phyloP scores from a whole-genome alignment of 805 yeast genomes.

The Tetrapisispora phaffii region DNA sequence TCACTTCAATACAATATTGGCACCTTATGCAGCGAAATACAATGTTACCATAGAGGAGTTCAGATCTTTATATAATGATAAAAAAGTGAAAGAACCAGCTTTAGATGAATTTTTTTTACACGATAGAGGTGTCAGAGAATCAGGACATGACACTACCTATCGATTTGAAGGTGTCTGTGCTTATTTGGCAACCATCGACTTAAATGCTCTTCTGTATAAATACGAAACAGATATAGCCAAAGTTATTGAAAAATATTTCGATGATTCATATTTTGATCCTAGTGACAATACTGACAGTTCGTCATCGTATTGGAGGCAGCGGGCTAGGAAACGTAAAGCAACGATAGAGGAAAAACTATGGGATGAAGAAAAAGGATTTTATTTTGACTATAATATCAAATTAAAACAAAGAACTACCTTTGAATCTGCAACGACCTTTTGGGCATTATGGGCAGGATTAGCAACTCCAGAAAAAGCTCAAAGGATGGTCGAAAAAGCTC shows the following conservation, averaged over 20 bases:
- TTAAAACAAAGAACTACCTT: constrained; percentile 46
- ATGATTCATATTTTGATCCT: constrained; percentile 36
- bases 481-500: constrained; percentile 43
- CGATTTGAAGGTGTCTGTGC: constrained; percentile 88
- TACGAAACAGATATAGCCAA: constrained; percentile 79
- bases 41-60: constrained; percentile 50
- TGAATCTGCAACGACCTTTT: constrained; percentile 82
- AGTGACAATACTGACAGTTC: constrained; percentile 35
- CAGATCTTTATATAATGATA: constrained; percentile 57
- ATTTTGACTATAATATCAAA: constrained; percentile 73
- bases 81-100: constrained; percentile 60
- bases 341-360: constrained; percentile 64
- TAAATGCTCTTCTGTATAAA: constrained; percentile 77
- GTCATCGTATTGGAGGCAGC: constrained; percentile 50
- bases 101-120: constrained; percentile 82
- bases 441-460: constrained; percentile 83
- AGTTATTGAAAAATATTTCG: constrained; percentile 47
- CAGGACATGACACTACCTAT: constrained; percentile 92
- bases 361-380: constrained; percentile 72
- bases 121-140: constrained; percentile 90
- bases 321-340: constrained; percentile 45
- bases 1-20: constrained; percentile 67
- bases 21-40: constrained; percentile 60
- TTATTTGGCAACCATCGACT: constrained; percentile 78
- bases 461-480: constrained; percentile 64